Base-by-base conservation (phyloP, 306 rosid species). In the Glycyrrhiza uralensis region DNA sequence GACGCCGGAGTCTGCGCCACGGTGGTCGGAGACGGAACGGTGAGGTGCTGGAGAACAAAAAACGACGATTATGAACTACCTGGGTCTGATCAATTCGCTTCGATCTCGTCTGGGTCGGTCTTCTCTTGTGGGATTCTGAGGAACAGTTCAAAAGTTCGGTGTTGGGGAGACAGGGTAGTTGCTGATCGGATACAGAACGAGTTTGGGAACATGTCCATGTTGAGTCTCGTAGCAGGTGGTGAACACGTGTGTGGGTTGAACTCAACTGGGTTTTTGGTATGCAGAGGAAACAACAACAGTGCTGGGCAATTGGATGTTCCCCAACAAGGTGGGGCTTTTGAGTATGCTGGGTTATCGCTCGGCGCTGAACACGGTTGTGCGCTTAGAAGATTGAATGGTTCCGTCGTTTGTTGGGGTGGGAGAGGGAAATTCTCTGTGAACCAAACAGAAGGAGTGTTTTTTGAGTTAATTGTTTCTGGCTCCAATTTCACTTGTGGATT, bases 341-440 rank as follows among this genome's bases (percentile, higher is more conserved):
- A 80, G 68, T 86, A 3, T 66, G 42, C 57, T 18, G 82, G 76
- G 8, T 24, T 93, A 47, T 68, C 98, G 1, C 88, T 90, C 12
- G 98, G 98, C 19, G 87, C 55, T 6, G 63, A 74, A 17, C 93
- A 93, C 70, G 81, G 93, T 58, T 93, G 98, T 63, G 97, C 87
- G 1, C 72, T 90, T 14, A 79, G 84, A 57, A 6, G 17, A 6
- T 7, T 5, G 44, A 89, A 90, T 81, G 73, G 79, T 23, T 71
- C 87, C 0, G 96, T 87, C 20, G 69, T 87, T 41, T 93, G 98
- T 46, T 93, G 98, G 98, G 92, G 98, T 12, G 79, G 90, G 0
- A 73, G 71, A 14, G 96, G 80, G 2, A 0, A 24, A 17, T 87
- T 83, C 58, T 72, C 77, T 0, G 66, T 32, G 14, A 80, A 82